Evolutionary conservation across 2,329 filamentous ascomycete species (phyloP).

Genomic region (Aspergillus vadensis): DNA sequence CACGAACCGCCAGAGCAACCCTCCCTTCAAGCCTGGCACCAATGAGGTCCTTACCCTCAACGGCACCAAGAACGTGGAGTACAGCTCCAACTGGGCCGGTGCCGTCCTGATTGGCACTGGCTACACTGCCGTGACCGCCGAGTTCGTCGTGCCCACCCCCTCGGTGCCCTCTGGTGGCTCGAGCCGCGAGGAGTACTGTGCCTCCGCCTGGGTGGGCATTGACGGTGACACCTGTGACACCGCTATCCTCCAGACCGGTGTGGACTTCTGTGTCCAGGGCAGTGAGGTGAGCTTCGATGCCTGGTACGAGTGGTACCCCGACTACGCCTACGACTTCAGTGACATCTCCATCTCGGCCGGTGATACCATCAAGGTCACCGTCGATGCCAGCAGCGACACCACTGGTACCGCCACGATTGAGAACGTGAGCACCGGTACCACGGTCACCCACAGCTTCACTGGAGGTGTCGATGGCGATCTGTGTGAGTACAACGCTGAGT

Average conservation of each 20-base stretch:
- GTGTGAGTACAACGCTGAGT: slow-evolving; percentile 61
- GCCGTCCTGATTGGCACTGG: slow-evolving; percentile 52
- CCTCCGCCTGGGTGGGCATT: slow-evolving; percentile 61
- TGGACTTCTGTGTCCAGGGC: slow-evolving; percentile 55
- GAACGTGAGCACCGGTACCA: slow-evolving; percentile 52
- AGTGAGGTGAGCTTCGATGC: slow-evolving; percentile 51
- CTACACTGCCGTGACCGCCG: slow-evolving; percentile 55
- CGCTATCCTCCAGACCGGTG: slow-evolving; percentile 58
- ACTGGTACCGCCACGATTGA: slow-evolving; percentile 50
- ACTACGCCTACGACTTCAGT: slow-evolving; percentile 56
- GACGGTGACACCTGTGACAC: slow-evolving; percentile 58
- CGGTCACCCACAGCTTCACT: slow-evolving; percentile 23
- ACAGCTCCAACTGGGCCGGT: slow-evolving; percentile 61
- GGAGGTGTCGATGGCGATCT: slow-evolving; percentile 52
- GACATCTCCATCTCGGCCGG: slow-evolving; percentile 49
- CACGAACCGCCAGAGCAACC: slow-evolving; percentile 4
- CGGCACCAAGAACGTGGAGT: slow-evolving; percentile 43
- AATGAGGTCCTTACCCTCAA: slow-evolving; percentile 1
- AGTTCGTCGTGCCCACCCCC: slow-evolving; percentile 53
- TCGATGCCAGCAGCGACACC: slow-evolving; percentile 44
- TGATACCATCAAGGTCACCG: slow-evolving; percentile 46
- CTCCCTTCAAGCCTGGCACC: slow-evolving; percentile 8
- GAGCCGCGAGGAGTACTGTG: slow-evolving; percentile 21
- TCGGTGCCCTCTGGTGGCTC: slow-evolving; percentile 29
- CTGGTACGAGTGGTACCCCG: slow-evolving; percentile 65